Base-by-base conservation (phyloP, 2,329 filamentous ascomycete genomes). In the Hortaea sp. region DNA sequence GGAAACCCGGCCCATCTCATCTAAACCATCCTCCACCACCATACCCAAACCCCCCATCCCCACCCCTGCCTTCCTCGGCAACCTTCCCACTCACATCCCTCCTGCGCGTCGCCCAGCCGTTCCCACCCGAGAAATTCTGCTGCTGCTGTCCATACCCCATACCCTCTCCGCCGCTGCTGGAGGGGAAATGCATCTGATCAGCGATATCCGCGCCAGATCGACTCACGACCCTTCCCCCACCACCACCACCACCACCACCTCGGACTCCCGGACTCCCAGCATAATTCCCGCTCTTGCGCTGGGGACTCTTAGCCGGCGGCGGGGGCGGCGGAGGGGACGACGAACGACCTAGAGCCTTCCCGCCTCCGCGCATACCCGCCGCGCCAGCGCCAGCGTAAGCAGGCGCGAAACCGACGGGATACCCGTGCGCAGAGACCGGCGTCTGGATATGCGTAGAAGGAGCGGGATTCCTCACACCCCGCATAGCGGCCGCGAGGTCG, bases 71-170 rank as follows among this genome's bases (percentile, higher is more conserved):
- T 61, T 89, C 85, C 62, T 88, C 84, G 0, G 75, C 83, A 46
- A 81, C 65, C 69, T 84, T 86, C 1, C 84, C 85, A 59, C 83
- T 88, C 2, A 86, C 82, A 50, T 83, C 79, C 40, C 82, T 68
- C 41, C 75, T 44, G 49, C 62, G 50, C 40, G 45, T 49, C 34
- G 5, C 56, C 59, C 40, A n/a, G n/a, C n/a, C n/a, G n/a, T n/a
- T n/a, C n/a, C n/a, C n/a, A n/a, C n/a, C n/a, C n/a, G n/a, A n/a
- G n/a, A n/a, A n/a, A n/a, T n/a, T n/a, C n/a, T n/a, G n/a, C n/a
- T n/a, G n/a, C n/a, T n/a, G n/a, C n/a, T n/a, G n/a, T n/a, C n/a
- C n/a, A n/a, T n/a, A n/a, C n/a, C n/a, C n/a, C n/a, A n/a, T n/a
- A n/a, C n/a, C n/a, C n/a, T n/a, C n/a, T n/a, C n/a, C n/a, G n/a